phyloP scores from a whole-genome alignment of 148 eudicot genomes.

The Limonium bicolor region DNA sequence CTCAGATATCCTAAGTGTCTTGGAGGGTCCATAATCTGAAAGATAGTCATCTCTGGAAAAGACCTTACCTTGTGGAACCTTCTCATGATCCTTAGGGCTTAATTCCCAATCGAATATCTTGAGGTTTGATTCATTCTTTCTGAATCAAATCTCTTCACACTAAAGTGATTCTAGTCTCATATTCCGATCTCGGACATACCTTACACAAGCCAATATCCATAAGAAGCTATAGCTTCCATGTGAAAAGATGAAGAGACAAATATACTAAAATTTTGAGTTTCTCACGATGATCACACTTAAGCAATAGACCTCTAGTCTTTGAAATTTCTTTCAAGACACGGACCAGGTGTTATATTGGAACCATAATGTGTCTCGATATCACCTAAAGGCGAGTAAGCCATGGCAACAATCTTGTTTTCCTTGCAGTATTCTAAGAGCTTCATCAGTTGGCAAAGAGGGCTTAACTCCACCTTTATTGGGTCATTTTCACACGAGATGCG shows the following conservation, averaged over 20 bases:
- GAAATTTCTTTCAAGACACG: conserved; percentile 35
- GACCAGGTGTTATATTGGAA: conserved; percentile 27
- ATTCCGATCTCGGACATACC: conserved; percentile 39
- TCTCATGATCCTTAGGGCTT: conserved; percentile 20
- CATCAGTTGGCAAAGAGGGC: conserved; percentile 55
- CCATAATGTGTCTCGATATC: conserved; percentile 26
- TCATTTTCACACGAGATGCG: too few species aligned
- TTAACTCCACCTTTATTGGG: conserved; percentile 50
- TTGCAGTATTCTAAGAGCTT: conserved; percentile 44
- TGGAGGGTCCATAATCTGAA: conserved; percentile 26
- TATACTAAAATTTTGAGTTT: not conserved
- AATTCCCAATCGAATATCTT: conserved; percentile 25
- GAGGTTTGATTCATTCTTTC: conserved; percentile 47
- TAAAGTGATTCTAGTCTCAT: conserved; percentile 34
- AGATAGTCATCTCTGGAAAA: conserved; percentile 23
- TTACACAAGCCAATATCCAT: too few species aligned
- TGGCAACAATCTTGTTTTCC: conserved; percentile 23
- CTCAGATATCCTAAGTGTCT: conserved; percentile 34
- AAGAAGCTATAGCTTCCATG: too few species aligned
- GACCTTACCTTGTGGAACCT: conserved; percentile 25
- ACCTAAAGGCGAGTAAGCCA: conserved; percentile 38
- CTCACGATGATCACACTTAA: conserved; percentile 23
- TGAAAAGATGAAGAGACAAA: not conserved
- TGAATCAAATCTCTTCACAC: conserved; percentile 39
- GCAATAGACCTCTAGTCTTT: conserved; percentile 29